phyloP scores from a whole-genome alignment of 2,329 filamentous ascomycete species.

The Microcyclospora pomicola region DNA sequence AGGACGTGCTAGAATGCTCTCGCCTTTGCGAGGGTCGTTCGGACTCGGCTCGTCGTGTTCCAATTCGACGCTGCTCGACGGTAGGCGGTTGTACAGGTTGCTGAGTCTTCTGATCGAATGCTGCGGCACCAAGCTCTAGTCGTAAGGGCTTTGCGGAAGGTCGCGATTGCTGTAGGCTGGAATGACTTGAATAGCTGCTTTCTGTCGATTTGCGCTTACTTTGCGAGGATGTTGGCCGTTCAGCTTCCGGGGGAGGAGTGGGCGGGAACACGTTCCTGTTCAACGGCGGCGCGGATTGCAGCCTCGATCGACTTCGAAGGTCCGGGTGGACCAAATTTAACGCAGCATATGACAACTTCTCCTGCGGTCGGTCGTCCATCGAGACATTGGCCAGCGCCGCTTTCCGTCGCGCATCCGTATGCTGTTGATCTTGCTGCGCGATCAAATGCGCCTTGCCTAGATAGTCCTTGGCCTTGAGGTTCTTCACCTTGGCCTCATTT shows the following conservation, averaged over 20 bases:
- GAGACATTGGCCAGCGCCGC: slow-evolving; percentile 30
- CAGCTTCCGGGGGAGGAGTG: slow-evolving; percentile 90
- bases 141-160: slow-evolving; percentile 32
- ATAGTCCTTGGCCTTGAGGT: slow-evolving; percentile 94
- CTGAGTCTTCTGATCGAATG: slow-evolving; percentile 29
- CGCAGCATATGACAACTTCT: slow-evolving; percentile 81
- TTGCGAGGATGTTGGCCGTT: slow-evolving; percentile 28
- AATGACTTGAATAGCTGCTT: slow-evolving; percentile 32
- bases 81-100: not conserved
- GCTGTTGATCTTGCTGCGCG: slow-evolving; percentile 42
- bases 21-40: slow-evolving; percentile 28
- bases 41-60: slow-evolving; percentile 29
- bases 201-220: slow-evolving; percentile 24
- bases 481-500: slow-evolving; percentile 96
- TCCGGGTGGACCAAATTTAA: slow-evolving; percentile 85
- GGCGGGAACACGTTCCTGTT: slow-evolving; percentile 80
- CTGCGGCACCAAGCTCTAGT: slow-evolving; percentile 35
- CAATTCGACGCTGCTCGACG: slow-evolving; percentile 17
- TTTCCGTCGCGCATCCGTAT: slow-evolving; percentile 15
- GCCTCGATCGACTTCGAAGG: slow-evolving; percentile 57
- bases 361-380: slow-evolving; percentile 67
- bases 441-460: slow-evolving; percentile 90
- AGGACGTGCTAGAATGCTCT: slow-evolving; percentile 19
- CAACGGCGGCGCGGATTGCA: slow-evolving; percentile 72
- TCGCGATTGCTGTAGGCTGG: slow-evolving; percentile 25